Conservation (phyloP, 108 stramenopile species). For the Cyclostephanos invisitatus region DNA sequence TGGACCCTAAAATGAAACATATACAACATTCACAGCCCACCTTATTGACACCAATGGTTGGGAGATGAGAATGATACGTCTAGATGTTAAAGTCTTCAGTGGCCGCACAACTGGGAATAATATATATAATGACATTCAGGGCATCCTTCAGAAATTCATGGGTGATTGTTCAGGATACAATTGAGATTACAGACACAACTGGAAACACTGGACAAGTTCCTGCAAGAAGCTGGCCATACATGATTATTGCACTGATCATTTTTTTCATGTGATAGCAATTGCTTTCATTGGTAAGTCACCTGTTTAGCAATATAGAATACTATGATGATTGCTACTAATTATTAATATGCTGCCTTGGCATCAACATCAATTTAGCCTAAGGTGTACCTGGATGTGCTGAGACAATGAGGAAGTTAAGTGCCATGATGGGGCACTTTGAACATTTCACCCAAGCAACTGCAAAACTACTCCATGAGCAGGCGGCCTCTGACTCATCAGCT, state of each 20-base stretch:
- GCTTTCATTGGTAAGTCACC: background rate
- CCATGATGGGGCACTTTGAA: background rate
- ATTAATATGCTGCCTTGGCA: background rate
- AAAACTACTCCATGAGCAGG: background rate
- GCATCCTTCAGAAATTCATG: background rate
- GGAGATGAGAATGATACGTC: background rate
- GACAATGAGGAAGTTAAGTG: background rate
- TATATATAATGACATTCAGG: slow-evolving; percentile 2
- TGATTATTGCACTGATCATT: too few species aligned
- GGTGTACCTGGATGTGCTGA: too few species aligned
- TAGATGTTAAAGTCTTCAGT: too few species aligned
- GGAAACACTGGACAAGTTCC: background rate
- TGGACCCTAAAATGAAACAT: too few species aligned
- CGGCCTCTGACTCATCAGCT: background rate
- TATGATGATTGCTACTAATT: background rate
- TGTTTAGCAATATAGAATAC: background rate
- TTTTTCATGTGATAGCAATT: too few species aligned
- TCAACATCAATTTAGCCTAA: background rate
- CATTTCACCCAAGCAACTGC: background rate
- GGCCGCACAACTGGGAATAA: background rate
- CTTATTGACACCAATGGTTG: too few species aligned
- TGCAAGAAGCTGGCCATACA: background rate
- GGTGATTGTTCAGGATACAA: background rate
- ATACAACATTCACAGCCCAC: too few species aligned
- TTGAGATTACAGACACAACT: too few species aligned